Conservation (phyloP, 2,329 filamentous ascomycete genomes). For the Trichoderma sp. region DNA sequence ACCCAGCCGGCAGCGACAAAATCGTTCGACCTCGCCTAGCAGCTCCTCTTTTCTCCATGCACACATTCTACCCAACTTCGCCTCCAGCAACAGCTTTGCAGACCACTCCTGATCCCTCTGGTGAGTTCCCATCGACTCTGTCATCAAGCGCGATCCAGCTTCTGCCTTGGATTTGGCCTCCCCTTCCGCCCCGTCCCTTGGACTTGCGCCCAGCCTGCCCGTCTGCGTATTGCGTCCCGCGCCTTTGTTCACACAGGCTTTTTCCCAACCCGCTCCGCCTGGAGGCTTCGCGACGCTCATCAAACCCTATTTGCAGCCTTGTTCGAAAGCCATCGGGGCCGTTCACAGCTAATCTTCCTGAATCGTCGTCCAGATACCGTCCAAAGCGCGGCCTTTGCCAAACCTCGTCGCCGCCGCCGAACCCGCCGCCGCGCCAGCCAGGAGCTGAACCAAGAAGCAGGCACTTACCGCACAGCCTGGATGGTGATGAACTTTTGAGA, state of each 20-base stretch:
- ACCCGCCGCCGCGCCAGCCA: constrained; percentile 37
- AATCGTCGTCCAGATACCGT: constrained; percentile 15
- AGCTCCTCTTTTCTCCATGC: constrained; percentile 49
- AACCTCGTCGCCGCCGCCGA: constrained; percentile 33
- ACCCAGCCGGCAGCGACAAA: constrained; percentile 41
- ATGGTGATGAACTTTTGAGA: constrained; percentile 36
- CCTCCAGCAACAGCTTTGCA: constrained; percentile 40
- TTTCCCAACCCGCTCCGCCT: constrained; percentile 14
- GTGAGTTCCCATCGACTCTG: constrained; percentile 42
- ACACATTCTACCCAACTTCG: constrained; percentile 43
- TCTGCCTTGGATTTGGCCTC: constrained; percentile 33
- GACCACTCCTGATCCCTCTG: constrained; percentile 38
- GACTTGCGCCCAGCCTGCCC: constrained; percentile 27
- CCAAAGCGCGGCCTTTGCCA: constrained; percentile 17
- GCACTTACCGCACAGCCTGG: constrained; percentile 40
- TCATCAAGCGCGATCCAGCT: constrained; percentile 42
- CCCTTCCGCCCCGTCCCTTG: constrained; percentile 29
- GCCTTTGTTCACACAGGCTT: constrained; percentile 18
- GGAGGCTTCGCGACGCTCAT: constrained; percentile 20
- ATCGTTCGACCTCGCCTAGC: constrained; percentile 43
- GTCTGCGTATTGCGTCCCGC: constrained; percentile 1
- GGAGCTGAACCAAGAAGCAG: constrained; percentile 33
- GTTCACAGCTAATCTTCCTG: constrained; percentile 21
- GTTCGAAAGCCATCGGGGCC: background rate
- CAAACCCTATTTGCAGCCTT: constrained; percentile 15